Conservation (phyloP, 805 yeast genomes). For the Saccharomyces paradoxus region DNA sequence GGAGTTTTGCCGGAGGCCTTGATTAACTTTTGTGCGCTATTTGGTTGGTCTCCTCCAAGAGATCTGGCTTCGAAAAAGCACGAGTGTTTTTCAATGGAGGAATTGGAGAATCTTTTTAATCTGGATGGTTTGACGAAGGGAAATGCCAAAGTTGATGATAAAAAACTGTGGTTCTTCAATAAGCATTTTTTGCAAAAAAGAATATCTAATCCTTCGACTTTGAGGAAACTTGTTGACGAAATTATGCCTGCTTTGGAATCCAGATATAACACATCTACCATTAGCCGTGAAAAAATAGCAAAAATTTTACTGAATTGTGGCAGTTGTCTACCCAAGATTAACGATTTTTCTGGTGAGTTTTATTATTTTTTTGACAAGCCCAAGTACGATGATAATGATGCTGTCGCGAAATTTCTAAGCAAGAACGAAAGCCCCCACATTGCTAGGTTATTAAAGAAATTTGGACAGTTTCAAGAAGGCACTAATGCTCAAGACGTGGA, state of each 20-base stretch:
- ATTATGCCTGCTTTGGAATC: slow-evolving; percentile 16
- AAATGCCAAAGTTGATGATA: slow-evolving; percentile 81
- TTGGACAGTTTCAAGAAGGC: not conserved
- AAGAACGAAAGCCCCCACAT: not conserved
- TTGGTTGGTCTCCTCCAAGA: slow-evolving; percentile 90
- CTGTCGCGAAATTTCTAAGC: slow-evolving; percentile 8
- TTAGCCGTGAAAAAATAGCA: slow-evolving; percentile 30
- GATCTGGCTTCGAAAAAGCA: slow-evolving; percentile 39
- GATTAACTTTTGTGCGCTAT: slow-evolving; percentile 75
- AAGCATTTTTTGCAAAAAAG: slow-evolving; percentile 50
- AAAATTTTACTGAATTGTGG: slow-evolving; percentile 39
- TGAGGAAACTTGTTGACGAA: slow-evolving; percentile 33
- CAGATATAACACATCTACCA: slow-evolving; percentile 1
- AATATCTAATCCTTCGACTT: slow-evolving; percentile 32
- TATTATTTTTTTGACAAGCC: slow-evolving; percentile 41
- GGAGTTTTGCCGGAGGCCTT: slow-evolving; percentile 84
- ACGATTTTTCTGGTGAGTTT: slow-evolving; percentile 44
- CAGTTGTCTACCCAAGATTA: slow-evolving; percentile 42
- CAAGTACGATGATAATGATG: slow-evolving; percentile 14
- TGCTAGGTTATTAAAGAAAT: slow-evolving; percentile 7
- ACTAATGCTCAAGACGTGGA: slow-evolving; percentile 4
- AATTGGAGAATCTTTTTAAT: slow-evolving; percentile 49
- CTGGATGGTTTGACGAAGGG: slow-evolving; percentile 79
- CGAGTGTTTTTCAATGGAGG: slow-evolving; percentile 45
- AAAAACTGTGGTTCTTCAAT: slow-evolving; percentile 70